A percentile compares a stretch with the other conserved stretches of the same genome.
These are phyloP conservation scores for Penicillium cataractarum DNA, from an alignment of 495 filamentous ascomycete species.

Conservation along the genomic window DNA sequence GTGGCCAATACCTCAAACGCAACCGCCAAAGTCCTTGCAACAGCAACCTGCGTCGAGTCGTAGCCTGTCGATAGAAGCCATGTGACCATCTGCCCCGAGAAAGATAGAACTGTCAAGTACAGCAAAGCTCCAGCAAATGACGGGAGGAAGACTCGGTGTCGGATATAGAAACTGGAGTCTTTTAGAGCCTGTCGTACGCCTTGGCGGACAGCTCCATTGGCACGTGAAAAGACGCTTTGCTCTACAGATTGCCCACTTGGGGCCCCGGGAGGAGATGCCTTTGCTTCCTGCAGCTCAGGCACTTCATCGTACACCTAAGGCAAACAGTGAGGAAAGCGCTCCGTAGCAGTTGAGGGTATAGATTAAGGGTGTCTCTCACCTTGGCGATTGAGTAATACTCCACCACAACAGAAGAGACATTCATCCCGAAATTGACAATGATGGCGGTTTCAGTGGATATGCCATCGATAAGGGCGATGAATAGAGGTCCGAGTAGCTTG, in stretches of 20 bases:
- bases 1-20: slow-evolving; percentile 54
- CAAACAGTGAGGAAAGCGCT: not conserved
- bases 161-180: slow-evolving; percentile 29
- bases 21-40: slow-evolving; percentile 40
- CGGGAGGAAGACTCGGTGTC: slow-evolving; percentile 36
- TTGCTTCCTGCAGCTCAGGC: slow-evolving; percentile 3
- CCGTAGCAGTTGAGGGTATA: not conserved
- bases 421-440: slow-evolving; percentile 39
- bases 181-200: slow-evolving; percentile 2
- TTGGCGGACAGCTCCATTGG: not conserved
- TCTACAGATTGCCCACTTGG: not conserved
- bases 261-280: not conserved
- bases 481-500: slow-evolving; percentile 63
- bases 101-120: slow-evolving; percentile 49
- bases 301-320: slow-evolving; percentile 4
- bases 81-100: slow-evolving; percentile 45
- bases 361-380: slow-evolving; percentile 6
- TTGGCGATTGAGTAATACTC: slow-evolving; percentile 54
- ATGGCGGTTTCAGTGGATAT: slow-evolving; percentile 42
- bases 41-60: slow-evolving; percentile 38
- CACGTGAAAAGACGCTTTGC: not conserved
- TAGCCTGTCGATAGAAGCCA: slow-evolving; percentile 43
- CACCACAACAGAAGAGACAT: slow-evolving; percentile 35
- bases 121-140: slow-evolving; percentile 43
- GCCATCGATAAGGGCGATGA: slow-evolving; percentile 40